Percentiles rank a stretch among this genome's conserved stretches.
phyloP scores from a whole-genome alignment of 2,329 filamentous ascomycete genomes.

The Penicillium sp. region DNA sequence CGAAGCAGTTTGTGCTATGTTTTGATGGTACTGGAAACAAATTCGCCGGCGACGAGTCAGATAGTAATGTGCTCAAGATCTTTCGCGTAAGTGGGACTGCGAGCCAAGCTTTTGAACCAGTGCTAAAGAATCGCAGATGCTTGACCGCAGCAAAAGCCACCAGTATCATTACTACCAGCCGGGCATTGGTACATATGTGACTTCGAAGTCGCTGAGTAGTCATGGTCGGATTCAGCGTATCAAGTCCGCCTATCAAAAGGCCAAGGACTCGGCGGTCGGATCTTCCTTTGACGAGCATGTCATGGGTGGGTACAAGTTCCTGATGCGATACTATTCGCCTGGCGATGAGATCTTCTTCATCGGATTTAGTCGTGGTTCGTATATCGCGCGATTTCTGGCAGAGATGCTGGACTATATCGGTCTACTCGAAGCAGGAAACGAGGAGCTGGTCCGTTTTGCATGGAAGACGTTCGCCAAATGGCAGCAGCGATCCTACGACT shows the following conservation, averaged over 20 bases:
- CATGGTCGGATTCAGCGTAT: constrained; percentile 45
- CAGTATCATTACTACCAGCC: constrained; percentile 45
- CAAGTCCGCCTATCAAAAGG: constrained; percentile 48
- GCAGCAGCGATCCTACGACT: constrained; percentile 34
- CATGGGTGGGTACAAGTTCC: constrained; percentile 75
- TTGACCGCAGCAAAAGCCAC: constrained; percentile 38
- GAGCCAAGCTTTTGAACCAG: background rate
- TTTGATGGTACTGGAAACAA: constrained; percentile 47
- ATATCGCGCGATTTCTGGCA: constrained; percentile 71
- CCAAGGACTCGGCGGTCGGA: constrained; percentile 69
- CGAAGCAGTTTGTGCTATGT: constrained; percentile 41
- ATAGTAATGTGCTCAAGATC: constrained; percentile 48
- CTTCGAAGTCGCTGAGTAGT: constrained; percentile 32
- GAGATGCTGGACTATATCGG: constrained; percentile 85
- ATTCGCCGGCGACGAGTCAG: constrained; percentile 42
- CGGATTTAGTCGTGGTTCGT: constrained; percentile 70
- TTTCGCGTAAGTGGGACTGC: constrained; percentile 35
- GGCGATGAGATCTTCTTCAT: constrained; percentile 65
- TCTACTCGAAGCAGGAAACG: constrained; percentile 74
- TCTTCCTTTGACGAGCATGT: constrained; percentile 80
- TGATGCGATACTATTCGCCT: constrained; percentile 69
- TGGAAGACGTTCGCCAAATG: constrained; percentile 59
- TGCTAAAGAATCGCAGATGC: constrained; percentile 29
- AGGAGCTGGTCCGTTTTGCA: constrained; percentile 79
- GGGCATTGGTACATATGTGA: constrained; percentile 46